A percentile compares a stretch with the other conserved stretches of the same genome.
Conservation (phyloP, 83 land plant species). For the Isoetes engelmannii region DNA sequence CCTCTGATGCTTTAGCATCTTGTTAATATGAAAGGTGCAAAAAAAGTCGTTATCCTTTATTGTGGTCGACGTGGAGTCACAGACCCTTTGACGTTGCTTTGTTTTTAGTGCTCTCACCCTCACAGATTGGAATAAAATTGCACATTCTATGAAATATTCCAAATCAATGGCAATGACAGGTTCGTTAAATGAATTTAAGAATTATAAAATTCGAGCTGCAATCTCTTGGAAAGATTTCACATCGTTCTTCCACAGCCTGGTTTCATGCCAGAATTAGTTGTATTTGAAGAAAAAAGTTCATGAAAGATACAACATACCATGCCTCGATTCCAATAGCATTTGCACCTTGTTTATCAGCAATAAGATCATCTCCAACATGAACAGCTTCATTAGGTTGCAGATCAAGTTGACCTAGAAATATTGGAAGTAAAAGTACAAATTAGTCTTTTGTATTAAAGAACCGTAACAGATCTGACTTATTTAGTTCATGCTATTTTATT, state of each 20-base stretch:
- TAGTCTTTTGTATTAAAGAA: neutral
- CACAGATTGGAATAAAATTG: too few species aligned
- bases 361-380: constrained; percentile 79
- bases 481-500: too few species aligned
- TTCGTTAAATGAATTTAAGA: too few species aligned
- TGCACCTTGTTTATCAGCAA: constrained; percentile 74
- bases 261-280: neutral
- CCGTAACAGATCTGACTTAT: too few species aligned
- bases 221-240: constrained; percentile 33
- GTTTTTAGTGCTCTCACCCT: too few species aligned
- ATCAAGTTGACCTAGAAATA: constrained; percentile 42
- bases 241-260: constrained; percentile 42
- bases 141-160: too few species aligned
- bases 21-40: too few species aligned
- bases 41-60: too few species aligned
- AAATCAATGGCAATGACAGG: too few species aligned
- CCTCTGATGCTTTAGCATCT: too few species aligned
- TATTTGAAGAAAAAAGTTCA: neutral
- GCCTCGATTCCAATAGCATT: constrained; percentile 71
- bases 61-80: too few species aligned
- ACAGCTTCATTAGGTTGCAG: constrained; percentile 53
- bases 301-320: constrained; percentile 41
- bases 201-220: constrained; percentile 16
- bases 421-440: neutral
- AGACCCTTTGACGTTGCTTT: too few species aligned